Conservation (phyloP, 345 rosid genomes). For the Dipteronia dyeriana region DNA sequence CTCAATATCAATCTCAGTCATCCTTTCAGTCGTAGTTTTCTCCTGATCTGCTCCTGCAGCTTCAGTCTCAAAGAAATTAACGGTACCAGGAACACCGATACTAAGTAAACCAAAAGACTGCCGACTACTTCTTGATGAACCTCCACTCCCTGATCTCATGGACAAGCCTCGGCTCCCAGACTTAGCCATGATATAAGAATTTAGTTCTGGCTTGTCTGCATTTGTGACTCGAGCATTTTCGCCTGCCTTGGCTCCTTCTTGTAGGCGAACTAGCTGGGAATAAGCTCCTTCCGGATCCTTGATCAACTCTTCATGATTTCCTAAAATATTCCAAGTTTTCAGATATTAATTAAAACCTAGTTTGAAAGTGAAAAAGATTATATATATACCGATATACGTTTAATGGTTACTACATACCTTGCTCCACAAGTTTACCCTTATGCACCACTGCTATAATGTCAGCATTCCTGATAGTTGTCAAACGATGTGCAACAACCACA, state of each 20-base stretch:
- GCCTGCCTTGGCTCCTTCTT: conserved; percentile 68
- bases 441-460: conserved; percentile 75
- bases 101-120: conserved; percentile 36
- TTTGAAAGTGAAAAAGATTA: background rate
- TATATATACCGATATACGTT: too few species aligned
- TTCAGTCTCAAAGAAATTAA: conserved; percentile 28
- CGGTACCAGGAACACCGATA: conserved; percentile 36
- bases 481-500: conserved; percentile 82
- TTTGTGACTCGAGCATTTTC: conserved; percentile 24
- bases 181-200: conserved; percentile 16
- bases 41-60: background rate
- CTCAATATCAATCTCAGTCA: conserved; percentile 7
- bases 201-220: conserved; percentile 7
- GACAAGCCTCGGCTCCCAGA: conserved; percentile 32
- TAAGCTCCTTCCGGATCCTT: conserved; percentile 69
- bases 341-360: background rate
- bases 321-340: conserved; percentile 21
- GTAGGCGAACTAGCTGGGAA: conserved; percentile 72
- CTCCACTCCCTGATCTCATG: conserved; percentile 39
- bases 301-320: conserved; percentile 64
- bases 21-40: background rate
- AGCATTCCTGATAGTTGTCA: conserved; percentile 76
- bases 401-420: conserved; percentile 45
- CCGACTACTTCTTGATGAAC: conserved; percentile 39
- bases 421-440: conserved; percentile 71